These are phyloP conservation scores for Albatrellus sp. DNA, from an alignment of 1,284 basidiomycete genomes.

Conservation along the genomic window DNA sequence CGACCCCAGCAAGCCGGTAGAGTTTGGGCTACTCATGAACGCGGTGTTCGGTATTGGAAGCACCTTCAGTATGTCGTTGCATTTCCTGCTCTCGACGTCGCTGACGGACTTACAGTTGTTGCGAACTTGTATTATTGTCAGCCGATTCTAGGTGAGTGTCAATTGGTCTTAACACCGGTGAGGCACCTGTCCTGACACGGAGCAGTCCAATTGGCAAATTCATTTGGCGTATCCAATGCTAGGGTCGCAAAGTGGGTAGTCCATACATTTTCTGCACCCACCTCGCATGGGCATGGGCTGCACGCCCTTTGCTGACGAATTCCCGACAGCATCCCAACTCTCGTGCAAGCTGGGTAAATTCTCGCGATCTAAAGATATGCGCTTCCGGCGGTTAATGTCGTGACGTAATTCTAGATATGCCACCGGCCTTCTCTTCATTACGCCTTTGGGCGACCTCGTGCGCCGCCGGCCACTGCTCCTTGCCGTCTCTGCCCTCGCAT, in stretches of 20 bases:
- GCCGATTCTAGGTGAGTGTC: slow-evolving; percentile 46
- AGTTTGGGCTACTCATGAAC: slow-evolving; percentile 52
- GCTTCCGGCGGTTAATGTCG: neutral
- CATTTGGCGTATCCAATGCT: slow-evolving; percentile 44
- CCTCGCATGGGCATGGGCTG: neutral
- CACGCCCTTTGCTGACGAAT: neutral
- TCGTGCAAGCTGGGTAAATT: slow-evolving; percentile 32
- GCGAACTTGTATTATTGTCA: slow-evolving; percentile 66
- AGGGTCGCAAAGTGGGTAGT: slow-evolving; percentile 41
- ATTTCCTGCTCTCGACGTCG: neutral
- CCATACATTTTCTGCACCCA: neutral
- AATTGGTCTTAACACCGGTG: neutral
- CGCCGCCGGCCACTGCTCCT: slow-evolving; percentile 36
- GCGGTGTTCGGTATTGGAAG: slow-evolving; percentile 55
- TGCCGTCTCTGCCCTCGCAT: slow-evolving; percentile 24
- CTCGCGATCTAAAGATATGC: neutral
- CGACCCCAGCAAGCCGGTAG: slow-evolving; percentile 41
- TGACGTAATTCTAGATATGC: slow-evolving; percentile 23
- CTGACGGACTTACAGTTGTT: slow-evolving; percentile 23
- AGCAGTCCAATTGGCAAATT: slow-evolving; percentile 38
- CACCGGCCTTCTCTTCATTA: slow-evolving; percentile 35
- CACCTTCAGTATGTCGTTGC: slow-evolving; percentile 34
- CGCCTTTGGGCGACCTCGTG: slow-evolving; percentile 41
- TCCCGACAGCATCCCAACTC: slow-evolving; percentile 27
- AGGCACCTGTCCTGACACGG: slow-evolving; percentile 2